A percentile compares a stretch with the other conserved stretches of the same genome.
Conservation (phyloP, 208 protist genomes). For the Crithidia acanthocephali region DNA sequence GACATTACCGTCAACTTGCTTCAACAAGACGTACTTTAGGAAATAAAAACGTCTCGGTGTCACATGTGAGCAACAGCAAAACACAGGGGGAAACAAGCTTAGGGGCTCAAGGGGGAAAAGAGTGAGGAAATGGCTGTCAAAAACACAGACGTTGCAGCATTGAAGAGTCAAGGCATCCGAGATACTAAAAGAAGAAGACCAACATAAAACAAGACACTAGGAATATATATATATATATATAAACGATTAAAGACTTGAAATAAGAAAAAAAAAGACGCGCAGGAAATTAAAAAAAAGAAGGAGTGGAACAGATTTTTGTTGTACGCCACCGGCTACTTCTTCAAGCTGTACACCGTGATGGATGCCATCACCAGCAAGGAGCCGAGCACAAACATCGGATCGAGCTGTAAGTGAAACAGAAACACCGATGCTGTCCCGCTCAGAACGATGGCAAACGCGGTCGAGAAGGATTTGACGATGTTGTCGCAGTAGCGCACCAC, state of each 20-base stretch:
- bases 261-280: background rate
- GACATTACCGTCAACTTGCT: no score
- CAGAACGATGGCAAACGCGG: slow-evolving; percentile 50
- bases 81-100: no score
- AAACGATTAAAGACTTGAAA: background rate
- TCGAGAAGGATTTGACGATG: slow-evolving; percentile 78
- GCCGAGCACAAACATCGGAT: slow-evolving; percentile 35
- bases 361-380: slow-evolving; percentile 32
- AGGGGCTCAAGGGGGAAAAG: no score
- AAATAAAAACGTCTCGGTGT: no score
- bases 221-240: no score
- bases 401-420: slow-evolving; percentile 39
- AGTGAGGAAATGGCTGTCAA: no score
- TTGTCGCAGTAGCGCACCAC: slow-evolving; percentile 78
- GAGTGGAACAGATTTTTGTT: no score
- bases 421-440: slow-evolving; percentile 43
- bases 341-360: slow-evolving; percentile 43
- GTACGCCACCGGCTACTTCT: no score
- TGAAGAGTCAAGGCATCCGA: no score
- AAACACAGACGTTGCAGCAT: no score
- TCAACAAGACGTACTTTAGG: no score
- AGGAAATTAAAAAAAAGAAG: slow-evolving; percentile 3
- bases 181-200: background rate
- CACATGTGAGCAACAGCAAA: no score
- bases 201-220: background rate